A percentile compares a stretch with the other conserved stretches of the same genome.
phyloP scores from a whole-genome alignment of 1,284 basidiomycete species.

The Mycosarcoma maydis region DNA sequence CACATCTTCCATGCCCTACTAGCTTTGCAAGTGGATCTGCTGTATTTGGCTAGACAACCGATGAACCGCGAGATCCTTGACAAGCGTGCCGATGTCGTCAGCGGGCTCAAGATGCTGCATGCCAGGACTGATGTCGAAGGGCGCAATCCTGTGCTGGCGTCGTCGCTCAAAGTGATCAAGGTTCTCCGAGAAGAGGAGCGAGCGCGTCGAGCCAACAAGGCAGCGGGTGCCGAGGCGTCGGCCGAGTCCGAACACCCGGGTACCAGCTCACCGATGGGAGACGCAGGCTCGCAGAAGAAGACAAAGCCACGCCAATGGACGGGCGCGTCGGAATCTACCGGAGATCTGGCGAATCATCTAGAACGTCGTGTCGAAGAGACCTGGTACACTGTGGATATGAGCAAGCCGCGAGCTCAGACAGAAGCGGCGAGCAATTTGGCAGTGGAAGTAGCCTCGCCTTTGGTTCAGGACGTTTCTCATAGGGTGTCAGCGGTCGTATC shows the following conservation, averaged over 20 bases:
- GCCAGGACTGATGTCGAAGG: constrained; percentile 42
- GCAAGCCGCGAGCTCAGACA: constrained; percentile 12
- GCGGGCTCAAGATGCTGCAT: constrained; percentile 47
- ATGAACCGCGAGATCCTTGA: constrained; percentile 33
- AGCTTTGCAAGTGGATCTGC: constrained; percentile 43
- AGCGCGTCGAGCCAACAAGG: constrained; percentile 16
- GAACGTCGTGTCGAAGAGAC: constrained; percentile 37
- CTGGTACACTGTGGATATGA: constrained; percentile 27
- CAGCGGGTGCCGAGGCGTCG: background rate
- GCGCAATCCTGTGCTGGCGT: constrained; percentile 35
- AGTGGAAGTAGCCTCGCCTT: constrained; percentile 10
- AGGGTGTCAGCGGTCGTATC: constrained; percentile 1
- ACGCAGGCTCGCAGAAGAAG: constrained; percentile 11
- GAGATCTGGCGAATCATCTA: constrained; percentile 39
- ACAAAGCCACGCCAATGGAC: constrained; percentile 33
- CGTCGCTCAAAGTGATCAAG: constrained; percentile 50
- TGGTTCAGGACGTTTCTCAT: background rate
- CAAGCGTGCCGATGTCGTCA: constrained; percentile 38
- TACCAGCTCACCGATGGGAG: constrained; percentile 15
- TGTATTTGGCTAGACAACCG: constrained; percentile 36
- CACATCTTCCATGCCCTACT: constrained; percentile 47
- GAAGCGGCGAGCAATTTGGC: constrained; percentile 17
- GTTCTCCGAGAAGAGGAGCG: constrained; percentile 39
- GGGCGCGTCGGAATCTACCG: constrained; percentile 37
- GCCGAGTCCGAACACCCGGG: constrained; percentile 5